These are phyloP conservation scores for Alnus rubra DNA, from an alignment of 306 rosid genomes.

Conservation along the genomic window DNA sequence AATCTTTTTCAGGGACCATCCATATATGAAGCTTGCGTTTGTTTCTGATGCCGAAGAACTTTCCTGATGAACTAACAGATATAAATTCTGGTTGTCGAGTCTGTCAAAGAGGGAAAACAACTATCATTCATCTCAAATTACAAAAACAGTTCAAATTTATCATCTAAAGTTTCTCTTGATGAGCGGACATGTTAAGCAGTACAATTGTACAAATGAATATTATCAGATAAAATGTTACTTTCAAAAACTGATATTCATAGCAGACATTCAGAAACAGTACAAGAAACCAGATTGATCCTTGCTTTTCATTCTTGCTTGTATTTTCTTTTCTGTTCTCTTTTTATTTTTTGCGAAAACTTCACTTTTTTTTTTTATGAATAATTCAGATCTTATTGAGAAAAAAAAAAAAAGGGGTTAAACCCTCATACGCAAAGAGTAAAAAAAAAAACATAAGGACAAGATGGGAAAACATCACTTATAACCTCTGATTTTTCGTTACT, in stretches of 20 bases:
- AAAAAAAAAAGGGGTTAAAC: too few species aligned
- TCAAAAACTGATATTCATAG: neutral
- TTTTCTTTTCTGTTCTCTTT: too few species aligned
- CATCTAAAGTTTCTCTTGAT: neutral
- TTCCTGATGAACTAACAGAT: conserved; percentile 65
- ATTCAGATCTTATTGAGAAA: too few species aligned
- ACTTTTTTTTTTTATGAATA: too few species aligned
- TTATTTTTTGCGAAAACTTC: too few species aligned
- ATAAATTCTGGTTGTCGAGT: conserved; percentile 60
- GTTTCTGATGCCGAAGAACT: conserved; percentile 61
- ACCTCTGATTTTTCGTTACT: too few species aligned
- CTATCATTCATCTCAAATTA: conserved; percentile 25
- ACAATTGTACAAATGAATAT: neutral
- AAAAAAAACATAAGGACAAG: too few species aligned
- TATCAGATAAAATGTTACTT: neutral
- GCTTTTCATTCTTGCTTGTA: too few species aligned
- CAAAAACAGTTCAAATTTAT: conserved; percentile 15
- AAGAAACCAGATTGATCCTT: too few species aligned
- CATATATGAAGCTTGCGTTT: conserved; percentile 76
- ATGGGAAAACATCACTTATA: too few species aligned
- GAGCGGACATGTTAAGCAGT: conserved; percentile 4
- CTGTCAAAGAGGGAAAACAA: conserved; percentile 48
- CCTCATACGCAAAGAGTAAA: too few species aligned
- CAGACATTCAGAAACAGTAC: too few species aligned
- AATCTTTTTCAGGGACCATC: conserved; percentile 57